phyloP scores from a whole-genome alignment of 2,329 filamentous ascomycete species.

The Cladobotryum mycophilum region DNA sequence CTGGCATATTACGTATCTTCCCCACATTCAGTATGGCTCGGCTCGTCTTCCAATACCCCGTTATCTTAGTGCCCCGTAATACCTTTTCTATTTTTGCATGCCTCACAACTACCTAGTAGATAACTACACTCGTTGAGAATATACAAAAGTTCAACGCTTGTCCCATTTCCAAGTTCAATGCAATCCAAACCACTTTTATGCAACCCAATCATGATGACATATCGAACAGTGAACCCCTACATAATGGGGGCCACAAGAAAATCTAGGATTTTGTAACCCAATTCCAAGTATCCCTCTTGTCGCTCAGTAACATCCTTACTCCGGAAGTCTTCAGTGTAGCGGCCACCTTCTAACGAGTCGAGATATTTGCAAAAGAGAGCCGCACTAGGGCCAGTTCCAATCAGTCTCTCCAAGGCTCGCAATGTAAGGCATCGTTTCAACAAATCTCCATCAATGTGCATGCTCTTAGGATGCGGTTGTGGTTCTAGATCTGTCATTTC shows the following conservation, averaged over 20 bases:
- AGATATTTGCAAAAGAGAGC: slow-evolving; percentile 44
- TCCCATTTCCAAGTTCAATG: too few relatives aligned
- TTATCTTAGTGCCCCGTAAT: neutral
- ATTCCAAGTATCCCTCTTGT: slow-evolving; percentile 33
- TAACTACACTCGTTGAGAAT: too few relatives aligned
- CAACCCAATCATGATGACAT: neutral
- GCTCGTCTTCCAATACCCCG: neutral
- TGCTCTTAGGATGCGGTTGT: slow-evolving; percentile 36
- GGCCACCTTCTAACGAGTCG: slow-evolving; percentile 41
- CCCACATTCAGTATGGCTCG: too few relatives aligned
- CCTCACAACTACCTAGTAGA: too few relatives aligned
- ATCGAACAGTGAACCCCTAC: slow-evolving; percentile 21
- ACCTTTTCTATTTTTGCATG: neutral
- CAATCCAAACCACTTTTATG: neutral
- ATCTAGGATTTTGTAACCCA: slow-evolving; percentile 49
- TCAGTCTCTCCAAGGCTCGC: slow-evolving; percentile 38
- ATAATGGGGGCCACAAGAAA: slow-evolving; percentile 47
- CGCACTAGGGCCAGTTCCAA: slow-evolving; percentile 26
- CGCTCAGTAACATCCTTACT: slow-evolving; percentile 14
- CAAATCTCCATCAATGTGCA: slow-evolving; percentile 65
- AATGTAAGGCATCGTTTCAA: slow-evolving; percentile 47
- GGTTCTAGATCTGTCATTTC: slow-evolving; percentile 27
- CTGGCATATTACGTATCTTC: too few relatives aligned
- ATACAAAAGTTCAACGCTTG: too few relatives aligned
- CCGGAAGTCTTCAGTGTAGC: slow-evolving; percentile 30